These are phyloP conservation scores for Bacidia rubella DNA, from an alignment of 495 filamentous ascomycete species.

Conservation along the genomic window DNA sequence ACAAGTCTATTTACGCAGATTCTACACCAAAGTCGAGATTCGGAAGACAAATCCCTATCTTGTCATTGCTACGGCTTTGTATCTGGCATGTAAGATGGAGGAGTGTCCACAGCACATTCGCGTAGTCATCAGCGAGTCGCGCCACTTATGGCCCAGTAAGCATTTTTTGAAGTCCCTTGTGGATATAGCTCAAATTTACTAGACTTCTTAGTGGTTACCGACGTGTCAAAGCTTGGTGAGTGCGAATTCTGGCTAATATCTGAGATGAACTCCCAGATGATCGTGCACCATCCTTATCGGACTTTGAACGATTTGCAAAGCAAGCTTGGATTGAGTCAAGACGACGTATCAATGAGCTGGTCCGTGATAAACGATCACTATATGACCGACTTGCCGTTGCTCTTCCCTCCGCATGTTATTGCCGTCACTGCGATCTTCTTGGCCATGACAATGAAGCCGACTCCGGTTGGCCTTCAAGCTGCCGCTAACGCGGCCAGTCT, in stretches of 20 bases:
- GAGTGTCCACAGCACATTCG: conserved; percentile 95
- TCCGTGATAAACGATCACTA: conserved; percentile 93
- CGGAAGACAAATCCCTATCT: conserved; percentile 90
- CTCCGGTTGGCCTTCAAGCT: conserved; percentile 31
- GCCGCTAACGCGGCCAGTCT: conserved; percentile 23
- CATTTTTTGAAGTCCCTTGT: neutral
- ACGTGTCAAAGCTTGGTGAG: conserved; percentile 83
- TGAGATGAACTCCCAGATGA: conserved; percentile 87
- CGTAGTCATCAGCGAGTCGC: conserved; percentile 69
- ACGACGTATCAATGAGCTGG: conserved; percentile 69
- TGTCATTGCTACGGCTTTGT: conserved; percentile 77
- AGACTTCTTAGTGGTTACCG: conserved; percentile 62
- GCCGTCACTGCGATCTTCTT: conserved; percentile 83
- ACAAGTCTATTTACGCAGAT: conserved; percentile 85
- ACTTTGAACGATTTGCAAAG: conserved; percentile 61
- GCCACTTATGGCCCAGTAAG: conserved; percentile 70
- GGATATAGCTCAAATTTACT: conserved; percentile 3
- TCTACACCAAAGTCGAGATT: conserved; percentile 84
- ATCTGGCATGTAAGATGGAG: conserved; percentile 97
- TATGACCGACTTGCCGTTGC: conserved; percentile 79
- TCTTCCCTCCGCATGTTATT: conserved; percentile 80
- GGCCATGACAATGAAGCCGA: conserved; percentile 60
- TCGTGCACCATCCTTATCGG: conserved; percentile 94
- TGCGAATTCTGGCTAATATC: conserved; percentile 94
- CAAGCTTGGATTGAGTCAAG: conserved; percentile 50